Base-by-base conservation (phyloP, 768 basidiomycete species). In the Candolleomyces aberdarensis region DNA sequence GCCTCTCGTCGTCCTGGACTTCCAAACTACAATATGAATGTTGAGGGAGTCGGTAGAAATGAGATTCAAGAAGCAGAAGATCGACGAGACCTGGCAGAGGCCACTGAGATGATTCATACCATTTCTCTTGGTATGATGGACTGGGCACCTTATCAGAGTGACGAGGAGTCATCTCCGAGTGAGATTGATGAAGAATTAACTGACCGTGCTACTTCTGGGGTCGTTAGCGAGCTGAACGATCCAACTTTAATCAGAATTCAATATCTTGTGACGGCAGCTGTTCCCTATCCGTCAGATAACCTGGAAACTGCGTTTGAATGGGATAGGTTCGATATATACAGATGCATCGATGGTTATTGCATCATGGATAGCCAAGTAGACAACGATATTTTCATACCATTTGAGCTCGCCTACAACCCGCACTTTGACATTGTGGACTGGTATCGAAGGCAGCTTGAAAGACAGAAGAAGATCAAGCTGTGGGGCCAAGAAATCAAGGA, bases 1-100 rank as follows among this genome's bases (percentile, higher is more conserved):
- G 63, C 6, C 58, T 26, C 53, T 2, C 65, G 63, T 55, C 65
- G 62, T 0, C 65, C 66, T 5, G 68, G 67, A 17, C 22, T 66
- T 8, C 53, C 22, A 31, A 54, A 36, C 31, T 48, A 63, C 1
- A 60, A 56, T 5, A 61, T 65, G 22, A 56, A 58, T 9, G 19
- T 61, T 19, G 20, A 31, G 44, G 47, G 63, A 31, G 63, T 59
- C 5, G n/a, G n/a, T n/a, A n/a, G n/a, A n/a, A n/a, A n/a, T n/a
- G n/a, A n/a, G n/a, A n/a, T n/a, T n/a, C n/a, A n/a, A n/a, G 31
- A 61, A 3, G 44, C 22, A 0, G 32, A 56, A n/a, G 53, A 61
- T 1, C 7, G 17, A 0, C 13, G 39, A 2, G 20, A 50, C 13
- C 56, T 63, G 11, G 64, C 55, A 1, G 62, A 66, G 13, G 39